Conservation (phyloP, 2,329 filamentous ascomycete genomes). For the Talaromyces marneffei region DNA sequence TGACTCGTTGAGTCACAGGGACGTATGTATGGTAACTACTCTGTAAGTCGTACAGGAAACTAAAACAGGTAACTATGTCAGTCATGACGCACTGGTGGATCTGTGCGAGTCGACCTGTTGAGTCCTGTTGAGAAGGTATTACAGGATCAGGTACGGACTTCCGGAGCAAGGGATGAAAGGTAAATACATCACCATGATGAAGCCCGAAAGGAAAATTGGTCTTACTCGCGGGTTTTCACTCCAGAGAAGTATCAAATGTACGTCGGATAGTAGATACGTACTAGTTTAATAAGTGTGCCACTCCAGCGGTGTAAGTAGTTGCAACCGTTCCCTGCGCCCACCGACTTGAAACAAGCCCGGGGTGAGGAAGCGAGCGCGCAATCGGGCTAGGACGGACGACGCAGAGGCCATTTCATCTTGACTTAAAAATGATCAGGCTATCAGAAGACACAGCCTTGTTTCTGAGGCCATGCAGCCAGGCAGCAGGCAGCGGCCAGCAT, state of each 20-base stretch:
- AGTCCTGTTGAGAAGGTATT: background rate
- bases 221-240: background rate
- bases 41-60: background rate
- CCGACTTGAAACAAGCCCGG: background rate
- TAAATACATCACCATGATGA: background rate
- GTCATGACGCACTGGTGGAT: slow-evolving; percentile 7
- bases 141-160: background rate
- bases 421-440: background rate
- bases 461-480: background rate
- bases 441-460: background rate
- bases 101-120: background rate
- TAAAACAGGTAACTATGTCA: background rate
- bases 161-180: background rate
- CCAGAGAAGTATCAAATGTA: background rate
- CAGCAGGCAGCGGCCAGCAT: background rate
- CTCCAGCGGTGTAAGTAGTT: background rate
- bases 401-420: background rate
- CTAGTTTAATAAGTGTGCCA: slow-evolving; percentile 3
- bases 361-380: background rate
- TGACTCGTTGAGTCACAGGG: slow-evolving; percentile 7
- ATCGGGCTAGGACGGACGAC: background rate
- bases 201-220: background rate
- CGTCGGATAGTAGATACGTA: background rate
- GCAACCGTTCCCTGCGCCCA: background rate
- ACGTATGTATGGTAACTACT: background rate